Conservation (phyloP, 768 basidiomycete genomes). For the Macrolepiota fuliginosa region DNA sequence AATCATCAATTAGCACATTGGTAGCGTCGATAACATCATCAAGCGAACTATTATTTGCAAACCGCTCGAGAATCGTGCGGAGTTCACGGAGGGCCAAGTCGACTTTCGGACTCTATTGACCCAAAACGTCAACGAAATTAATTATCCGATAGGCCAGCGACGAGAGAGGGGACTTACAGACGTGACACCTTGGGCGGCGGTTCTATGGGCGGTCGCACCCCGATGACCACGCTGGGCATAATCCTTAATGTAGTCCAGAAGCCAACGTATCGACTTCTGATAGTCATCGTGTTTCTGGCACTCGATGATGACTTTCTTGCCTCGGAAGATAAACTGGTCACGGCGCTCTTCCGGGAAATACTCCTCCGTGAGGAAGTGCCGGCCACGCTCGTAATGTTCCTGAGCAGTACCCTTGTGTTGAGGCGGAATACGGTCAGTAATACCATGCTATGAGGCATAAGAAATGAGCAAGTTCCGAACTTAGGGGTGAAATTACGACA, state of each 20-base stretch:
- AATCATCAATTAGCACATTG: conserved; percentile 70
- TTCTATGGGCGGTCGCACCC: conserved; percentile 19
- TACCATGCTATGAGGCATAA: conserved; percentile 21
- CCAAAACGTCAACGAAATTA: not conserved
- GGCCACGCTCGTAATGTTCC: conserved; percentile 55
- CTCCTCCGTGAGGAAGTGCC: conserved; percentile 73
- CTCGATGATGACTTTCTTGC: conserved; percentile 92
- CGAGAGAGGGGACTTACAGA: conserved; percentile 22
- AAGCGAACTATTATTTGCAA: conserved; percentile 75
- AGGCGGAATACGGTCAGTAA: conserved; percentile 58
- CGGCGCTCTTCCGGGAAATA: conserved; percentile 89
- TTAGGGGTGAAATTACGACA: conserved; percentile 8
- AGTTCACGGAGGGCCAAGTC: conserved; percentile 58
- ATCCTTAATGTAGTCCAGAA: conserved; percentile 58
- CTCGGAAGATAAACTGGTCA: conserved; percentile 90
- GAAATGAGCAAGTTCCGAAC: not conserved
- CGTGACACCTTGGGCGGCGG: conserved; percentile 19
- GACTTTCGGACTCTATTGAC: conserved; percentile 51
- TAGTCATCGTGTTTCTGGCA: conserved; percentile 93
- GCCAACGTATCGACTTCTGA: conserved; percentile 76
- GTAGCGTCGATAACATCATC: conserved; percentile 68
- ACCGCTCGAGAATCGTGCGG: conserved; percentile 84
- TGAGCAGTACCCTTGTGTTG: conserved; percentile 59
- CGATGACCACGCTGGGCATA: conserved; percentile 53
- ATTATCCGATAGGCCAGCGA: not conserved